These are phyloP conservation scores for Durotheca rogersii DNA, from an alignment of 495 filamentous ascomycete species.

Conservation along the genomic window DNA sequence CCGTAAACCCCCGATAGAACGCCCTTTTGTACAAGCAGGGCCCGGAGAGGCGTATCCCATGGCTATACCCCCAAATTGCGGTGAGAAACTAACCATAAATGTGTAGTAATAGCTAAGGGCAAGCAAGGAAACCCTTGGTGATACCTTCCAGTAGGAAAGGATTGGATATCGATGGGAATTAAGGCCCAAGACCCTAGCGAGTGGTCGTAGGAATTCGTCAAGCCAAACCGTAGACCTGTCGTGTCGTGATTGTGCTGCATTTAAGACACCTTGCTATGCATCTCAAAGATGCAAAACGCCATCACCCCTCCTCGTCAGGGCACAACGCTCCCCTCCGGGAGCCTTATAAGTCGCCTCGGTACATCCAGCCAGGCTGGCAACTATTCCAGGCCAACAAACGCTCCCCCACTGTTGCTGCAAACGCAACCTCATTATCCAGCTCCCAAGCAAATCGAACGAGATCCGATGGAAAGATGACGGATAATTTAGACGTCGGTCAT, in stretches of 20 bases:
- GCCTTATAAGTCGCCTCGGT: constrained; percentile 9
- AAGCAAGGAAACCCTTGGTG: constrained; percentile 5
- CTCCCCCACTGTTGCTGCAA: constrained; percentile 24
- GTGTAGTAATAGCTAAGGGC: constrained; percentile 1
- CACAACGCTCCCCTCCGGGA: no score
- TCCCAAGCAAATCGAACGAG: constrained; percentile 38
- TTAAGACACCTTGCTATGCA: constrained; percentile 12
- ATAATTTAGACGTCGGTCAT: constrained; percentile 50
- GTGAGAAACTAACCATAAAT: no score
- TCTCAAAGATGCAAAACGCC: constrained; percentile 18
- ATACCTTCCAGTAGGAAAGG: neutral
- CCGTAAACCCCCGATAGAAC: constrained; percentile 11
- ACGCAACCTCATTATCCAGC: constrained; percentile 41
- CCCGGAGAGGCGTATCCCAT: constrained; percentile 4
- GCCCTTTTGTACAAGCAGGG: constrained; percentile 9
- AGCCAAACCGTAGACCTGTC: constrained; percentile 10
- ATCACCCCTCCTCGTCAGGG: no score
- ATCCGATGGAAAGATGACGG: constrained; percentile 21
- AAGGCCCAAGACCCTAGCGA: constrained; percentile 10
- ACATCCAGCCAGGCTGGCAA: constrained; percentile 34
- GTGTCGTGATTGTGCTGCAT: constrained; percentile 2
- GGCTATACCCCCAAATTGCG: constrained; percentile 3
- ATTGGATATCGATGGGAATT: constrained; percentile 4
- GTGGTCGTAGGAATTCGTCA: constrained; percentile 12
- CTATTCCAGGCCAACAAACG: constrained; percentile 28